A percentile compares a stretch with the other conserved stretches of the same genome.
phyloP scores from a whole-genome alignment of 2,329 filamentous ascomycete genomes.

The Seiridium unicorne region DNA sequence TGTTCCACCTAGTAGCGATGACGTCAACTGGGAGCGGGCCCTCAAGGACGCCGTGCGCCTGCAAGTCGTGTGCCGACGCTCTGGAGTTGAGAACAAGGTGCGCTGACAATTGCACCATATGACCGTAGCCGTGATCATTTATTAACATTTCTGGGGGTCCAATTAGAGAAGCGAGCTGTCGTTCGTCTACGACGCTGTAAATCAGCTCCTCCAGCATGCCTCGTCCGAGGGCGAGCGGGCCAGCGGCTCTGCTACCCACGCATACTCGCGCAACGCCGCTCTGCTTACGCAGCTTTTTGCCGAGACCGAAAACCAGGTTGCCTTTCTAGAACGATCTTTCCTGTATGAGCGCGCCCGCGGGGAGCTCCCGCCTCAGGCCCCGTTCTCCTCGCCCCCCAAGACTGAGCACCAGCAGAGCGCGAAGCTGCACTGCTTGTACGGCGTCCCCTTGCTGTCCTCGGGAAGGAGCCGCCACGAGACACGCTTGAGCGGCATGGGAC shows the following conservation, averaged over 20 bases:
- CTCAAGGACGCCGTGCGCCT: slow-evolving; percentile 44
- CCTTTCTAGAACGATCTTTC: slow-evolving; percentile 63
- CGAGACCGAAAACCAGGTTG: slow-evolving; percentile 49
- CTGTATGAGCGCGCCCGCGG: slow-evolving; percentile 59
- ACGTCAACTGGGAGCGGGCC: slow-evolving; percentile 41
- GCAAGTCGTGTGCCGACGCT: slow-evolving; percentile 37
- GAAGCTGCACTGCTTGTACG: slow-evolving; percentile 68
- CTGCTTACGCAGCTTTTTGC: slow-evolving; percentile 44
- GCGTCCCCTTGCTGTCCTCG: slow-evolving; percentile 50
- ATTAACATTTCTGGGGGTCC: too few relatives aligned
- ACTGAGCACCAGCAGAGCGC: slow-evolving; percentile 62
- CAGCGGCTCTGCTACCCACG: slow-evolving; percentile 32
- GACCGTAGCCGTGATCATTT: too few relatives aligned
- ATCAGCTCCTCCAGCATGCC: slow-evolving; percentile 43
- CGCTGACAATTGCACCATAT: neutral
- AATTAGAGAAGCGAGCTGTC: slow-evolving; percentile 40
- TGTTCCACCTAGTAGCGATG: slow-evolving; percentile 25
- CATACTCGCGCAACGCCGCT: slow-evolving; percentile 45
- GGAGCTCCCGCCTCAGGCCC: slow-evolving; percentile 15
- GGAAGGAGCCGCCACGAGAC: slow-evolving; percentile 29
- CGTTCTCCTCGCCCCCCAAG: slow-evolving; percentile 29
- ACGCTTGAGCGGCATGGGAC: slow-evolving; percentile 23
- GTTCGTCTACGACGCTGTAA: slow-evolving; percentile 47
- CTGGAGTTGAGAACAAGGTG: slow-evolving; percentile 37
- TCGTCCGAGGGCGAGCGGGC: slow-evolving; percentile 30